Evolutionary conservation across 1,284 basidiomycete species (phyloP).

Genomic region (Ustilago lituana): DNA sequence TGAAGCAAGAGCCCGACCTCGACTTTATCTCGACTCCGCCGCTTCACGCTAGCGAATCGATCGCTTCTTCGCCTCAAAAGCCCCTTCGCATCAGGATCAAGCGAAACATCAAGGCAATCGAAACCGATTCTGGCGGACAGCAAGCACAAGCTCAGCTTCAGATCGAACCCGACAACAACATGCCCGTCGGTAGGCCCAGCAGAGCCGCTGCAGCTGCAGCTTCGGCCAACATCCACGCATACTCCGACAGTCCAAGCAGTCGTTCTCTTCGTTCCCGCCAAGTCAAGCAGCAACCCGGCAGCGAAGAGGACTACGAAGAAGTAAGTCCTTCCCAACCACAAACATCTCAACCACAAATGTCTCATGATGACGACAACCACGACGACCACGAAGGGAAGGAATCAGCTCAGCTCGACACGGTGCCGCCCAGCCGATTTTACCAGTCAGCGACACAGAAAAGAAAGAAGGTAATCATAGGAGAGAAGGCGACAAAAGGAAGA

Average conservation of each 20-base stretch:
- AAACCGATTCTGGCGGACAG: slow-evolving; percentile 23
- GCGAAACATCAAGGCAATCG: slow-evolving; percentile 16
- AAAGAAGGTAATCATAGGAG: too few relatives aligned
- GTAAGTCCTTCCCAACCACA: slow-evolving; percentile 16
- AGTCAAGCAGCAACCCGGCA: slow-evolving; percentile 29
- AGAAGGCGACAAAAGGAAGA: too few relatives aligned
- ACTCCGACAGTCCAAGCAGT: slow-evolving; percentile 5
- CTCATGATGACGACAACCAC: neutral
- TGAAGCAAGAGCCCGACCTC: slow-evolving; percentile 9
- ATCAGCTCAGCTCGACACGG: too few relatives aligned
- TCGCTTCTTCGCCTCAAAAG: slow-evolving; percentile 19
- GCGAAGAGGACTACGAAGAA: slow-evolving; percentile 42
- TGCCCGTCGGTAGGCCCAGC: slow-evolving; percentile 13
- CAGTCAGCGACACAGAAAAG: too few relatives aligned
- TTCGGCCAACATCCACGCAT: slow-evolving; percentile 19
- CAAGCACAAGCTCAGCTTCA: slow-evolving; percentile 41
- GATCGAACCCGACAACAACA: slow-evolving; percentile 19
- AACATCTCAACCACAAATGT: too few relatives aligned
- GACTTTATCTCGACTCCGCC: slow-evolving; percentile 20
- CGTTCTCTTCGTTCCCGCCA: slow-evolving; percentile 16
- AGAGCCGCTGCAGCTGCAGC: slow-evolving; percentile 26
- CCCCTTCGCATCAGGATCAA: slow-evolving; percentile 22
- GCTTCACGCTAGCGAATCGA: slow-evolving; percentile 3
- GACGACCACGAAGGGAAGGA: too few relatives aligned
- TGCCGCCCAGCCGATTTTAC: too few relatives aligned